phyloP scores from a whole-genome alignment of 73 alveolate species.

The Paraurostyla sp. region DNA sequence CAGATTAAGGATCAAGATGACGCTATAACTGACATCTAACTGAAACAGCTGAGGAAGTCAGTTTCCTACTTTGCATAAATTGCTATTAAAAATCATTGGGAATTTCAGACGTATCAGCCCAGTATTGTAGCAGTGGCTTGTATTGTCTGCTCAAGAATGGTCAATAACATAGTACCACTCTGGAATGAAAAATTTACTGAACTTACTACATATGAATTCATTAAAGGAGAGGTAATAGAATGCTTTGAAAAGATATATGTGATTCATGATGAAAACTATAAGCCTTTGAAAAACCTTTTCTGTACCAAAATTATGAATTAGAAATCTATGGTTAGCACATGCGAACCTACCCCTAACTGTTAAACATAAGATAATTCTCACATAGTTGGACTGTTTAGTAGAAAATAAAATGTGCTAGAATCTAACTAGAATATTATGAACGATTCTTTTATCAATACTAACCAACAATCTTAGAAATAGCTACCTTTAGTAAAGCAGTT shows the following conservation, averaged over 20 bases:
- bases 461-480: not conserved
- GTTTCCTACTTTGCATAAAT: not conserved
- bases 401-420: not conserved
- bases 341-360: too few species aligned
- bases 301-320: not conserved
- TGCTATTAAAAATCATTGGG: not conserved
- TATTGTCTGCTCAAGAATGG: not conserved
- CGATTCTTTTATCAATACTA: not conserved
- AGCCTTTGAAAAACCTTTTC: not conserved
- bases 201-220: not conserved
- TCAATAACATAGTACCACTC: not conserved
- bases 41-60: not conserved
- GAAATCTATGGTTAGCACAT: not conserved
- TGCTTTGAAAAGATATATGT: not conserved
- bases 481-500: too few species aligned
- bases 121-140: not conserved
- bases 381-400: not conserved
- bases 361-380: not conserved
- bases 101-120: not conserved
- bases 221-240: not conserved
- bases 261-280: conserved; percentile 1
- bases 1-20: not conserved
- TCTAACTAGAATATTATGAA: not conserved
- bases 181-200: conserved; percentile 18
- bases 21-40: not conserved